These are phyloP conservation scores for Hortaea sp. DNA, from an alignment of 2,329 filamentous ascomycete species.

Conservation along the genomic window DNA sequence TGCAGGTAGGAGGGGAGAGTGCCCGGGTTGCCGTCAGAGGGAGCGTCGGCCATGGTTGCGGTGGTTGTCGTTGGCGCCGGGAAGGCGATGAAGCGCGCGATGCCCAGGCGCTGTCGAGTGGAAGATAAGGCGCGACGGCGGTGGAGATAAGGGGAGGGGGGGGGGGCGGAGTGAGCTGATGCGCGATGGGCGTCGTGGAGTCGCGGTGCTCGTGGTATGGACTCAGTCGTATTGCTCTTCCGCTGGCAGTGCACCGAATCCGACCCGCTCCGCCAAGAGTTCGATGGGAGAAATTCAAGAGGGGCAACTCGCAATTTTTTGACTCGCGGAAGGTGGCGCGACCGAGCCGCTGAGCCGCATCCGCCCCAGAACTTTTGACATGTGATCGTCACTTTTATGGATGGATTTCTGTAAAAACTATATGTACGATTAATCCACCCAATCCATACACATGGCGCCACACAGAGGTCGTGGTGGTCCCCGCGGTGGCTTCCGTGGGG, in stretches of 20 bases:
- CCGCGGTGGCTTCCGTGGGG: conserved; percentile 20
- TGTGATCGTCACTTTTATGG: not conserved
- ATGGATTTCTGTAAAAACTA: not conserved
- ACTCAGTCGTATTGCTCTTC: too few species aligned
- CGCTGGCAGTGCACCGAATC: not conserved
- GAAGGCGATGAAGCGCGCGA: too few species aligned
- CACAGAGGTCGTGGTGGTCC: conserved; percentile 17
- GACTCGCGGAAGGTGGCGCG: not conserved
- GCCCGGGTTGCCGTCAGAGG: conserved; percentile 72
- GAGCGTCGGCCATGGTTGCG: conserved; percentile 29
- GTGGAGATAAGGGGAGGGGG: conserved; percentile 2
- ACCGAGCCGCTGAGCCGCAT: not conserved
- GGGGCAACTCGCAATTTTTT: not conserved
- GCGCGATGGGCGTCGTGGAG: not conserved
- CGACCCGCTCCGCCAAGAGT: not conserved
- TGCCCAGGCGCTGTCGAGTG: not conserved
- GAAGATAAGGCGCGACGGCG: conserved; percentile 1
- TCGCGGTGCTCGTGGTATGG: too few species aligned
- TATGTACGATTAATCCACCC: not conserved
- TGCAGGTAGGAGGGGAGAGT: conserved; percentile 58
- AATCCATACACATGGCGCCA: not conserved
- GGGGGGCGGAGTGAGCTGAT: not conserved
- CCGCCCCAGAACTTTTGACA: not conserved
- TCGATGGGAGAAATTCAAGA: not conserved
- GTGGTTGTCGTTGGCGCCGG: not conserved